Percentiles rank a stretch among this genome's conserved stretches.
Conservation (phyloP, 208 protist species). For the Phytomonas sp. region DNA sequence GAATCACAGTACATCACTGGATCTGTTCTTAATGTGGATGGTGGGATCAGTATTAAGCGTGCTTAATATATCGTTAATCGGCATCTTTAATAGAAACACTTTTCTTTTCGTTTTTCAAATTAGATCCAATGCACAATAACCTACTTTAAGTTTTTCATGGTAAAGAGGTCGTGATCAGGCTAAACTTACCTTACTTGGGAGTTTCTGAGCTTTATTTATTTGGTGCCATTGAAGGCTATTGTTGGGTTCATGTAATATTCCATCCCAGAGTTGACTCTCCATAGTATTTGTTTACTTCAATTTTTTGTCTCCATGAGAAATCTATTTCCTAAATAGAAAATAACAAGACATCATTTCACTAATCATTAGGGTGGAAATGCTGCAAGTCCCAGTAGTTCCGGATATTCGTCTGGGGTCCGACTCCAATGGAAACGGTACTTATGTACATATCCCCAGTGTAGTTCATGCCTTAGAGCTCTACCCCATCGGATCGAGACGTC, state of each 20-base stretch:
- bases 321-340: neutral
- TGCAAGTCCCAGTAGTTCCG: neutral
- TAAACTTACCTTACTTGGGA: neutral
- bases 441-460: neutral
- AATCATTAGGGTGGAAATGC: neutral
- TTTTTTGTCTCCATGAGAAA: neutral
- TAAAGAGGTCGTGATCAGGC: neutral
- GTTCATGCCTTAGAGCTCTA: neutral
- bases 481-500: neutral
- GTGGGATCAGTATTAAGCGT: conserved; percentile 54
- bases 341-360: neutral
- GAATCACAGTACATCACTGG: conserved; percentile 64
- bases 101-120: conserved; percentile 3
- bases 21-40: conserved; percentile 56
- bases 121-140: neutral
- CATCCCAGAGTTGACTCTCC: neutral
- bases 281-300: neutral
- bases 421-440: neutral
- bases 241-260: neutral
- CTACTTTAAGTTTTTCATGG: neutral
- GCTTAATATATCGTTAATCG: conserved; percentile 17
- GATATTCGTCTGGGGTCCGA: neutral
- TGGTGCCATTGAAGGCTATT: neutral
- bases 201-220: neutral
- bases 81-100: neutral